Percentiles rank a stretch among this genome's conserved stretches.
These are phyloP conservation scores for Pyrenochaeta sp. DNA, from an alignment of 2,329 filamentous ascomycete genomes.

Conservation along the genomic window DNA sequence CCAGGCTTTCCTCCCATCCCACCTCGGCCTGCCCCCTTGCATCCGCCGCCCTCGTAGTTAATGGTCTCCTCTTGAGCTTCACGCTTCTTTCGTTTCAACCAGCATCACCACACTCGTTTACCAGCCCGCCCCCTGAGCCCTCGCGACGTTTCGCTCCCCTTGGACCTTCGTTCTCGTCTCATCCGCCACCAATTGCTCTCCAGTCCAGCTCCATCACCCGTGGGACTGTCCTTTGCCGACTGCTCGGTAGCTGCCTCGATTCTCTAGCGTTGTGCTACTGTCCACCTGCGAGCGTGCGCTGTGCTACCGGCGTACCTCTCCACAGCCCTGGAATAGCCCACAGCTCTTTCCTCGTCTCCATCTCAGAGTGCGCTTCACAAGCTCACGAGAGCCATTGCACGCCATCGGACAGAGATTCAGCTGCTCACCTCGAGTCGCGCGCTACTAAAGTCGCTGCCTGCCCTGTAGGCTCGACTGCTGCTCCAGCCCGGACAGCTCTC, in stretches of 20 bases:
- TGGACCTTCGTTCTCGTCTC: conserved; percentile 10
- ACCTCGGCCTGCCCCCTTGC: conserved; percentile 30
- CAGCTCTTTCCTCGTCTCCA: conserved; percentile 20
- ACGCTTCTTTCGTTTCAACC: conserved; percentile 22
- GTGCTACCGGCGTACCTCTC: conserved; percentile 37
- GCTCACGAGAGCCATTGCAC: conserved; percentile 9
- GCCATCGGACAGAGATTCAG: conserved; percentile 10
- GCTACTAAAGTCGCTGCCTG: conserved; percentile 8
- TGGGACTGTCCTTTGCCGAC: conserved; percentile 12
- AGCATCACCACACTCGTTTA: conserved; percentile 38
- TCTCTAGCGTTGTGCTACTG: conserved; percentile 42
- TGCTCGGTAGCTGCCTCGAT: conserved; percentile 26
- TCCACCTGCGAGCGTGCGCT: conserved; percentile 31
- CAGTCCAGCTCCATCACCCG: conserved; percentile 17
- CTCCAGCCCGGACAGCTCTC: conserved; percentile 5
- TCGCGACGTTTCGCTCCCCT: conserved; percentile 3
- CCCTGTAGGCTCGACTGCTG: conserved; percentile 16
- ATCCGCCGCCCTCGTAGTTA: conserved; percentile 15
- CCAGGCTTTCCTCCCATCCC: conserved; percentile 24
- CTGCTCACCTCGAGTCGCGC: conserved; percentile 9
- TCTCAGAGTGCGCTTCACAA: conserved; percentile 18
- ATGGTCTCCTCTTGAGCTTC: conserved; percentile 23
- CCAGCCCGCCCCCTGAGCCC: conserved; percentile 10
- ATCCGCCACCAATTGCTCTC: conserved; percentile 11
- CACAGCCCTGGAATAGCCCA: conserved; percentile 25